Evolutionary conservation across 2,329 filamentous ascomycete genomes (phyloP).

Genomic region (Alternaria angustiovoidea): DNA sequence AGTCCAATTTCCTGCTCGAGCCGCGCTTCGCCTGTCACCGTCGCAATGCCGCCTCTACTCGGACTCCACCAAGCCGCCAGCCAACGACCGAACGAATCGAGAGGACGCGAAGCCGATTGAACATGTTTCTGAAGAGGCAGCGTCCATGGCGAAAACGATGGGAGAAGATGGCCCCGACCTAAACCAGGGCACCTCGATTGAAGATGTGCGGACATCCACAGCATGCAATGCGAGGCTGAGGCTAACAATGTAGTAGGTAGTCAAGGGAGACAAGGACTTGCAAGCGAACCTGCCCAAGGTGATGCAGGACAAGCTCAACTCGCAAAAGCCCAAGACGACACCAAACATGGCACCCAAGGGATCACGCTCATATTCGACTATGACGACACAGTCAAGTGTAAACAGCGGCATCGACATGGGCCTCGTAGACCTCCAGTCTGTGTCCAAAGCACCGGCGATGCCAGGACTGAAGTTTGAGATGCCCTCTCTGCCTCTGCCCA

Average conservation of each 20-base stretch:
- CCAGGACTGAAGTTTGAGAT: slow-evolving; percentile 79
- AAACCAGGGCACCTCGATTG: slow-evolving; percentile 70
- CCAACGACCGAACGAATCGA: slow-evolving; percentile 41
- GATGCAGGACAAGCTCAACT: slow-evolving; percentile 67
- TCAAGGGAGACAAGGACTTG: slow-evolving; percentile 68
- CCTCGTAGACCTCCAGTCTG: slow-evolving; percentile 36
- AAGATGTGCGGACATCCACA: slow-evolving; percentile 61
- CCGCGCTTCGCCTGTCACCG: slow-evolving; percentile 28
- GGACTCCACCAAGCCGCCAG: slow-evolving; percentile 42
- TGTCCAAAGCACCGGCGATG: slow-evolving; percentile 27
- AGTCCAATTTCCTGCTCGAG: slow-evolving; percentile 40
- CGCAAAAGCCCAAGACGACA: slow-evolving; percentile 51
- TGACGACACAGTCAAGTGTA: slow-evolving; percentile 35
- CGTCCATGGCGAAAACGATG: slow-evolving; percentile 65
- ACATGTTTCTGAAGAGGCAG: slow-evolving; percentile 72
- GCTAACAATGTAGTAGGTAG: slow-evolving; percentile 58
- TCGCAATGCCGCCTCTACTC: slow-evolving; percentile 44
- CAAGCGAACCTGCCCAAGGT: slow-evolving; percentile 71
- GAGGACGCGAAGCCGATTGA: slow-evolving; percentile 55
- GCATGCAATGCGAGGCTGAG: neutral
- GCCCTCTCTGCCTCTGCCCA: slow-evolving; percentile 71
- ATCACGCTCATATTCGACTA: slow-evolving; percentile 66
- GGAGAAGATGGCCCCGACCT: slow-evolving; percentile 68
- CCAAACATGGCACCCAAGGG: slow-evolving; percentile 51
- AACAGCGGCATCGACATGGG: slow-evolving; percentile 37